These are phyloP conservation scores for Sugiyamaella americana DNA, from an alignment of 805 yeast species.

Conservation along the genomic window DNA sequence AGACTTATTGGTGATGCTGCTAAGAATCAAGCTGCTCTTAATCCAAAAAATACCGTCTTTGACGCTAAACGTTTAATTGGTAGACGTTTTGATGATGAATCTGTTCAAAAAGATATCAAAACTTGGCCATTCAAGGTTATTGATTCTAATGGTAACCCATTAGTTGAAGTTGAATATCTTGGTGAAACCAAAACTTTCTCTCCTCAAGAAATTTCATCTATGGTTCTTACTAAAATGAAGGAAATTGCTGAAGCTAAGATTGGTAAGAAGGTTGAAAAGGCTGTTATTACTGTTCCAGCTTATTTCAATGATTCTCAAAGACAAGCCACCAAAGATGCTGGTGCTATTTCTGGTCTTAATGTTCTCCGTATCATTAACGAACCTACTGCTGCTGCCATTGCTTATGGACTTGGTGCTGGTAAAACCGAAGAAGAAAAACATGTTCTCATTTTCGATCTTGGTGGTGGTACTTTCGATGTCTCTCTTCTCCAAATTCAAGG, in stretches of 20 bases:
- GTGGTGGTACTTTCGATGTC: constrained; percentile 98
- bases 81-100: constrained; percentile 76
- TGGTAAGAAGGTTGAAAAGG: constrained; percentile 74
- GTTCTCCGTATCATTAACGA: constrained; percentile 82
- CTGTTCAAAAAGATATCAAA: constrained; percentile 85
- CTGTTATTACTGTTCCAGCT: constrained; percentile 83
- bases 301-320: constrained; percentile 85
- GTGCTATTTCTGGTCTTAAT: constrained; percentile 78
- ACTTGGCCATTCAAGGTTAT: constrained; percentile 86
- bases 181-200: constrained; percentile 83
- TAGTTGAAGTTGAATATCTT: constrained; percentile 73
- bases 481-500: constrained; percentile 87
- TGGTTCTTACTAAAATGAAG: constrained; percentile 87
- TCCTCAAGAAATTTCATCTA: constrained; percentile 92
- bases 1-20: constrained; percentile 96
- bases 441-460: constrained; percentile 87
- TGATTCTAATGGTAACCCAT: constrained; percentile 69
- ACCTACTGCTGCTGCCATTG: constrained; percentile 96
- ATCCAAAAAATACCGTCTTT: constrained; percentile 79
- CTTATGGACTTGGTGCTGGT: constrained; percentile 92
- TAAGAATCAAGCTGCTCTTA: constrained; percentile 93
- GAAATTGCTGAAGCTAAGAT: constrained; percentile 78
- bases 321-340: constrained; percentile 88
- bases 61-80: constrained; percentile 95
- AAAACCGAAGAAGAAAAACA: constrained; percentile 76